phyloP scores from a whole-genome alignment of 106 monocot genomes.

The Dendrobium nobile region DNA sequence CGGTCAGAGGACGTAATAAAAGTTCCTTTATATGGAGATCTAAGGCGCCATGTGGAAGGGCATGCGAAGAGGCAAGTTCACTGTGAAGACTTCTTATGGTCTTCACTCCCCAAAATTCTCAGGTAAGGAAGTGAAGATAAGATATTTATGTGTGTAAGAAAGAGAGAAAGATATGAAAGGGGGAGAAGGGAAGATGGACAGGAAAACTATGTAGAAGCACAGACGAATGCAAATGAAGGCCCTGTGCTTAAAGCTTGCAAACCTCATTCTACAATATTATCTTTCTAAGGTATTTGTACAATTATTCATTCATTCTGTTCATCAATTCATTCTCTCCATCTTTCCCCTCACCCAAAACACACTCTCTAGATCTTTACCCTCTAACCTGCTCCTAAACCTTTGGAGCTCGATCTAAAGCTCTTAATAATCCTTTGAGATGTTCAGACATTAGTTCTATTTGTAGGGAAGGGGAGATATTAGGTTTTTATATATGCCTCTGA shows the following conservation, averaged over 20 bases:
- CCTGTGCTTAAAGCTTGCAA: conserved; percentile 23
- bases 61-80: neutral
- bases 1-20: too few relatives aligned
- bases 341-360: too few relatives aligned
- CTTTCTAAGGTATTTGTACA: conserved; percentile 9
- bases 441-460: too few relatives aligned
- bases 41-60: neutral
- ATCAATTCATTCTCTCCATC: too few relatives aligned
- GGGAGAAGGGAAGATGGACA: conserved; percentile 4
- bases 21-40: neutral
- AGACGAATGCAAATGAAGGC: conserved; percentile 26
- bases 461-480: too few relatives aligned
- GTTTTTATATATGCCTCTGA: too few relatives aligned
- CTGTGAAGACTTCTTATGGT: neutral
- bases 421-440: too few relatives aligned
- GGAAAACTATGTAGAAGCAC: conserved; percentile 27
- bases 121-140: neutral
- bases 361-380: neutral
- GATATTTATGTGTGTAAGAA: neutral
- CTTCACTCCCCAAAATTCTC: neutral
- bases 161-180: conserved; percentile 8
- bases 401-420: neutral
- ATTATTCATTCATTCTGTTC: too few relatives aligned
- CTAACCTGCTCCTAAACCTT: neutral
- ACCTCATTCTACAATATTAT: conserved; percentile 11